Conservation (phyloP, 148 eudicot species). For the Vaccinium macrocarpon region DNA sequence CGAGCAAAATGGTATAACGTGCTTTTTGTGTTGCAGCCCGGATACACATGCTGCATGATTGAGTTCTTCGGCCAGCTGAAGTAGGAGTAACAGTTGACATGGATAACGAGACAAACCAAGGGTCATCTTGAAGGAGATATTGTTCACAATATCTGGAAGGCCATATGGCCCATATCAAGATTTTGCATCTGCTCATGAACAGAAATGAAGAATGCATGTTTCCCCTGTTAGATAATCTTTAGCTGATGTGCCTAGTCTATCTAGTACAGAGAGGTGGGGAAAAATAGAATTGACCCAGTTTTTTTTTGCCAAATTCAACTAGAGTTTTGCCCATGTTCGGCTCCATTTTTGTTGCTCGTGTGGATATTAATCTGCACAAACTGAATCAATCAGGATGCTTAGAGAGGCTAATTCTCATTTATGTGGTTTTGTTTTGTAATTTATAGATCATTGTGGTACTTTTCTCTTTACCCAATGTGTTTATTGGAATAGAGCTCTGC, state of each 20-base stretch:
- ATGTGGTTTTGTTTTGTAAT: neutral
- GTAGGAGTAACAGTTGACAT: slow-evolving; percentile 75
- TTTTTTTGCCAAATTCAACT: neutral
- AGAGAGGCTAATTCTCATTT: neutral
- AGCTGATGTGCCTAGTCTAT: slow-evolving; percentile 26
- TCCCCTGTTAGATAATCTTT: neutral
- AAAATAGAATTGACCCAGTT: slow-evolving; percentile 1
- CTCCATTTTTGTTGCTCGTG: neutral
- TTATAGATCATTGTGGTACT: neutral
- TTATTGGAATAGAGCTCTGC: neutral
- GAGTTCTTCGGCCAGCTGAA: slow-evolving; percentile 91
- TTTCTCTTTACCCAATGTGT: neutral
- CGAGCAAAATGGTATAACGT: neutral
- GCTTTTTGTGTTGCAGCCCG: slow-evolving; percentile 46
- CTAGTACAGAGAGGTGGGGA: slow-evolving; percentile 18
- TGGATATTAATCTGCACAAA: neutral
- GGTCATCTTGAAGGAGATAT: slow-evolving; percentile 17
- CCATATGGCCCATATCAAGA: neutral
- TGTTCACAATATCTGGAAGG: neutral
- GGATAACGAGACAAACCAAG: slow-evolving; percentile 32
- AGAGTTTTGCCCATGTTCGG: neutral
- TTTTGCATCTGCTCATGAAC: slow-evolving; percentile 4
- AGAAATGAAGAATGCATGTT: neutral
- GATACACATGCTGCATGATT: slow-evolving; percentile 73
- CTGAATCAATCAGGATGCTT: neutral